Evolutionary conservation across 1,139 yeast genomes (phyloP).

Genomic region (Debaryomyces psychrophilus): DNA sequence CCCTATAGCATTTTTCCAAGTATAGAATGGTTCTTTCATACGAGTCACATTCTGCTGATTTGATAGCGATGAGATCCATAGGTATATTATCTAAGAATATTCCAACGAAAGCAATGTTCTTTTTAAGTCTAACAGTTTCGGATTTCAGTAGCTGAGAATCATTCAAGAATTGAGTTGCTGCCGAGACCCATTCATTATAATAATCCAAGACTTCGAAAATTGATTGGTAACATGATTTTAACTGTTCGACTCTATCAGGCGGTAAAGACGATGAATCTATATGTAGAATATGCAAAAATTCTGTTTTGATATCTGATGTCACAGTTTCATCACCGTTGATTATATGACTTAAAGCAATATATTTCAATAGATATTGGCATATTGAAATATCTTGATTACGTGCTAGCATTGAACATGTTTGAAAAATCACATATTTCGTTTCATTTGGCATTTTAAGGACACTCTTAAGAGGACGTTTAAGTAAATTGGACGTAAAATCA

Average conservation of each 20-base stretch:
- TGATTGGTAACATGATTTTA: conserved; percentile 68
- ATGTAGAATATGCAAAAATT: conserved; percentile 62
- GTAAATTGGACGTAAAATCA: conserved; percentile 64
- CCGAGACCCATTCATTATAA: conserved; percentile 72
- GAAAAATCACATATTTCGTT: conserved; percentile 51
- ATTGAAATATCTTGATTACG: conserved; percentile 72
- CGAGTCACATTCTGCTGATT: conserved; percentile 83
- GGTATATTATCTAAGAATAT: conserved; percentile 60
- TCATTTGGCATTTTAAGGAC: conserved; percentile 14
- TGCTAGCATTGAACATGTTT: conserved; percentile 67
- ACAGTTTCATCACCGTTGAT: conserved; percentile 51
- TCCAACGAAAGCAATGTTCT: conserved; percentile 43
- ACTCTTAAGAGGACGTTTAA: conserved; percentile 42
- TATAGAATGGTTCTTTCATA: conserved; percentile 89
- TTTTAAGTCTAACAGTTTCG: conserved; percentile 25
- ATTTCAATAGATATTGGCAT: conserved; percentile 77
- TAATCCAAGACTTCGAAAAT: conserved; percentile 83
- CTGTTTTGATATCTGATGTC: conserved; percentile 52
- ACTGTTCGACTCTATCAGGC: conserved; percentile 56
- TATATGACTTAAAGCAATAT: conserved; percentile 69
- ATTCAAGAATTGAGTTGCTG: conserved; percentile 36
- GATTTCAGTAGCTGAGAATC: conserved; percentile 24
- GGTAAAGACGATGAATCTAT: conserved; percentile 36
- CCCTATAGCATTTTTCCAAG: conserved; percentile 73
- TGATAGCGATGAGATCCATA: conserved; percentile 67